Base-by-base conservation (phyloP, 306 rosid genomes). In the Crotalaria pallida region DNA sequence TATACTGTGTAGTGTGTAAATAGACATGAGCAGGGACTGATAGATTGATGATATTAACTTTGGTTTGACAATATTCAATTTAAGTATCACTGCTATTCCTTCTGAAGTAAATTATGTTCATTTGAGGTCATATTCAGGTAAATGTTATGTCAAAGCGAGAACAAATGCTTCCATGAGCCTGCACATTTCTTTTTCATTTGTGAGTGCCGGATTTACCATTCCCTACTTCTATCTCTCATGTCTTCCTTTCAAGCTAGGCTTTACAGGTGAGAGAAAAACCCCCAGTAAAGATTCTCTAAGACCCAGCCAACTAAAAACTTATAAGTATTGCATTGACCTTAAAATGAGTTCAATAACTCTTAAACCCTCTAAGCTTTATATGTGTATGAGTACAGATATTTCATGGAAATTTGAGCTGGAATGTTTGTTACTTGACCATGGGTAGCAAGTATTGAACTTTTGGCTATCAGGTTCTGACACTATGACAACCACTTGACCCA, bases 1-100 rank as follows among this genome's bases (percentile, higher is more conserved):
- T 58, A 34, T 53, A 34, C 45, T 60, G 79, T 57, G 5, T 58
- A 41, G 31, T 67, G 79, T 62, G 5, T 60, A 10, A 57, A 56
- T 26, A 18, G 77, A 45, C 10, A 17, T 19, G 47, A 21, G 8
- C 23, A 55, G 44, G 52, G 52, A 57, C 5, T 55, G 51, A 43
- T 63, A 65, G 22, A 19, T 31, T n/a, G 36, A 18, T 5, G 24
- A 18, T 34, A 27, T 73, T 18, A 62, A 17, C 24, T 74, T 61
- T 40, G 31, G 49, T 40, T 36, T 40, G 47, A 45, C 19, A 47
- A 16, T 5, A 40, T 19, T 49, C 19, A 17, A 44, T 58, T 9
- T 8, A 43, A 16, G 60, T 10, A 65, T 29, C 34, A 27, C 41
- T 75, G 4, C 19, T 72, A 4, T 36, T 57, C 12, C 41, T 58